Evolutionary conservation across 495 filamentous ascomycete species (phyloP).

Genomic region (Penicillium samsonianum): DNA sequence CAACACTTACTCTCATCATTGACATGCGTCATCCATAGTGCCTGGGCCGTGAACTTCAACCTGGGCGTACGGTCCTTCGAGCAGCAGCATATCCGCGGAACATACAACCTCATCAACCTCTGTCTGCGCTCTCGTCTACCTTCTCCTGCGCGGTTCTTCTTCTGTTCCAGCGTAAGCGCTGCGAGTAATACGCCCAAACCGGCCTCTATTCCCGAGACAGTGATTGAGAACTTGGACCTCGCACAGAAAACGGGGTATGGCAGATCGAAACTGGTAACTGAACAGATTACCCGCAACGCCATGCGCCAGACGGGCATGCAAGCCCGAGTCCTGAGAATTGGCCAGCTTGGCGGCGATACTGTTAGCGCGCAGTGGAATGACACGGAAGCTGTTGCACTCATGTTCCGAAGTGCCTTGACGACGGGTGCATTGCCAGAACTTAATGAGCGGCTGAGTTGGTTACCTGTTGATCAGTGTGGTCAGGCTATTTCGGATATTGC

Average conservation of each 20-base stretch:
- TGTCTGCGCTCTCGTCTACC: slow-evolving; percentile 43
- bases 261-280: slow-evolving; percentile 63
- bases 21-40: slow-evolving; percentile 60
- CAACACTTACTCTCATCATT: slow-evolving; percentile 41
- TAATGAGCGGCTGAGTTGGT: slow-evolving; percentile 57
- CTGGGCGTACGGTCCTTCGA: slow-evolving; percentile 61
- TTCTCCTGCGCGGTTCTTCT: slow-evolving; percentile 48
- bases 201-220: slow-evolving; percentile 46
- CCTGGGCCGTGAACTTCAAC: slow-evolving; percentile 77
- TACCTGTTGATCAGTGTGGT: slow-evolving; percentile 38
- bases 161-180: slow-evolving; percentile 62
- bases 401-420: slow-evolving; percentile 53
- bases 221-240: slow-evolving; percentile 47
- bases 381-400: slow-evolving; percentile 63
- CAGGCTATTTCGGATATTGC: slow-evolving; percentile 31
- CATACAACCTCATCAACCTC: slow-evolving; percentile 61
- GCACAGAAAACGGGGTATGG: slow-evolving; percentile 60
- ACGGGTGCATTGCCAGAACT: slow-evolving; percentile 56
- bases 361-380: slow-evolving; percentile 60
- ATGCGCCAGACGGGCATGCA: slow-evolving; percentile 39
- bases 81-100: slow-evolving; percentile 57
- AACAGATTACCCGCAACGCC: slow-evolving; percentile 50
- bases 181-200: slow-evolving; percentile 38
- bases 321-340: slow-evolving; percentile 54
- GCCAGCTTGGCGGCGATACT: slow-evolving; percentile 63